phyloP scores from a whole-genome alignment of 768 basidiomycete genomes.

The Auricularia cornea region DNA sequence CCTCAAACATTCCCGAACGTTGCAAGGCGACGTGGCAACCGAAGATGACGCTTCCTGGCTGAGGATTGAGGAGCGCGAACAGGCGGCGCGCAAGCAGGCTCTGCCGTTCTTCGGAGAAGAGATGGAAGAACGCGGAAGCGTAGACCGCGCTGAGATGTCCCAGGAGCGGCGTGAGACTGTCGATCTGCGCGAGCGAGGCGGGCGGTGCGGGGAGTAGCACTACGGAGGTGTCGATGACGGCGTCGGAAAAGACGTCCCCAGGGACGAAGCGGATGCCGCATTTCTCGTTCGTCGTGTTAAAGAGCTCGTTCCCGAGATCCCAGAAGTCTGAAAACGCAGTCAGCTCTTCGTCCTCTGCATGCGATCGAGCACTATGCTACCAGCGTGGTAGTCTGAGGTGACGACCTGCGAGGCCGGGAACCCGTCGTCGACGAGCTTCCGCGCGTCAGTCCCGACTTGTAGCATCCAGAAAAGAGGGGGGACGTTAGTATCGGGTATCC shows the following conservation, averaged over 20 bases:
- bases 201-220: not conserved
- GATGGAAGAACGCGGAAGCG: conserved; percentile 27
- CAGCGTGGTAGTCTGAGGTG: conserved; percentile 15
- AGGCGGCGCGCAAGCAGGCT: conserved; percentile 23
- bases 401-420: conserved; percentile 21
- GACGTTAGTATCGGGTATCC: not conserved
- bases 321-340: conserved; percentile 21
- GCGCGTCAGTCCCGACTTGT: conserved; percentile 29
- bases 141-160: conserved; percentile 22
- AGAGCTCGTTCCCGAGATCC: conserved; percentile 22
- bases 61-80: conserved; percentile 15
- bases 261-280: conserved; percentile 23
- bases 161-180: conserved; percentile 11
- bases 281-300: conserved; percentile 11
- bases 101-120: conserved; percentile 27
- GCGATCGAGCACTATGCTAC: not conserved
- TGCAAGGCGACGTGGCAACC: conserved; percentile 23
- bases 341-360: not conserved
- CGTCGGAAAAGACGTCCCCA: conserved; percentile 19
- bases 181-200: conserved; percentile 11
- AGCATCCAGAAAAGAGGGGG: not conserved
- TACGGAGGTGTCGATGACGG: not conserved
- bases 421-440: conserved; percentile 26
- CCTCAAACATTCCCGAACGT: conserved; percentile 32
- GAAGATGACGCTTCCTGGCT: conserved; percentile 22